Base-by-base conservation (phyloP, 2,329 filamentous ascomycete species). In the Alternaria sp. region DNA sequence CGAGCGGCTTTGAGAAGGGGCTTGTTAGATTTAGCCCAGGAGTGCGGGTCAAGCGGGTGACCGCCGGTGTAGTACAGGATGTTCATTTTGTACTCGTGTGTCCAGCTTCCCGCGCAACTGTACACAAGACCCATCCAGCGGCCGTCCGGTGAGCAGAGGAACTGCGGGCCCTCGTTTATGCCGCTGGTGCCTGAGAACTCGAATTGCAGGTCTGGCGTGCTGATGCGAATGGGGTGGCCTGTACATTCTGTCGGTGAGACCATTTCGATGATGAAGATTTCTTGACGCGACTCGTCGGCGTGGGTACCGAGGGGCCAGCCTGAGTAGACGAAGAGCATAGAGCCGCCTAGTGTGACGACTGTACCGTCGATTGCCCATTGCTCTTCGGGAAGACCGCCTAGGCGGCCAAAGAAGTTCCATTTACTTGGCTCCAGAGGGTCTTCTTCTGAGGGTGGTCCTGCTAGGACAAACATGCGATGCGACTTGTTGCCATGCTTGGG, bases 321-420 rank as follows among this genome's bases (percentile, higher is more conserved):
- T 0, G 81, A 83, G 65, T 84, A 84, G 13, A 81, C 77, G 58
- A 83, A 83, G 66, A 80, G 82, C 58, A 82, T 70, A 25, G 66
- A 65, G 7, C 73, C 73, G 28, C 79, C 66, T 3, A 84, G 71
- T 10, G 77, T 72, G 52, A 83, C 77, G 12, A 84, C 79, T 0
- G 82, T 84, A 21, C 82, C 82, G 63, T 84, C 83, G 49, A 84
- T 84, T 15, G 81, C 80, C 83, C 83, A 84, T 68, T 84, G 82
- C 12, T 79, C 68, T 23, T 78, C 68, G 11, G 80, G 80, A 59
- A 84, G 74, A 12, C 81, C 81, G 10, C 62, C 69, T 13, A 84
- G 74, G 2, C 75, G 78, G 5, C 82, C 82, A 8, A 81, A 71
- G 61, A 83, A 81, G 30, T 80, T 77, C 82, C 82, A 84, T 0